Percentiles rank a stretch among this genome's conserved stretches.
Evolutionary conservation across 164 flowering plant species (phyloP).

Genomic region (Akebia trifoliata): DNA sequence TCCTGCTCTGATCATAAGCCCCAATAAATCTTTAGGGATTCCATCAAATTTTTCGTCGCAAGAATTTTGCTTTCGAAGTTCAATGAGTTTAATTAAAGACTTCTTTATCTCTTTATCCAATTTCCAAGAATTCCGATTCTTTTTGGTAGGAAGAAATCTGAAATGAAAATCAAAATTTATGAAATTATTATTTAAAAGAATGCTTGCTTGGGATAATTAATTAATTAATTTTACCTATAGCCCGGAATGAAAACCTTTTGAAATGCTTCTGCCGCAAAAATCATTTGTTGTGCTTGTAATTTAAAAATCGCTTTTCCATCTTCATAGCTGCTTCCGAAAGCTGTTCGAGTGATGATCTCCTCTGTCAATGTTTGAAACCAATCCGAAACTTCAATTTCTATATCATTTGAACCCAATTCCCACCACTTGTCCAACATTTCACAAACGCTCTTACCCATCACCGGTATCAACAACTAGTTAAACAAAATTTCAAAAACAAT

Average conservation of each 20-base stretch:
- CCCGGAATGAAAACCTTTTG: slow-evolving; percentile 84
- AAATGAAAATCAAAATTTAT: not conserved
- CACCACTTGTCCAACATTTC: slow-evolving; percentile 72
- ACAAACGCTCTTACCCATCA: slow-evolving; percentile 57
- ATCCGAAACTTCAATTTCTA: slow-evolving; percentile 78
- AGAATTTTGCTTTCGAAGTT: slow-evolving; percentile 27
- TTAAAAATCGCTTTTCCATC: slow-evolving; percentile 71
- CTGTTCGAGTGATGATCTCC: slow-evolving; percentile 66
- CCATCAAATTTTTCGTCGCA: slow-evolving; percentile 5
- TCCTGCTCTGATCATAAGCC: slow-evolving; percentile 55
- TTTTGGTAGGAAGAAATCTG: slow-evolving; percentile 75
- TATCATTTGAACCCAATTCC: slow-evolving; percentile 40
- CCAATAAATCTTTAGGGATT: slow-evolving; percentile 45
- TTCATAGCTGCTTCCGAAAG: slow-evolving; percentile 81
- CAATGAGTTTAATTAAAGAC: slow-evolving; percentile 55
- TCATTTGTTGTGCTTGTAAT: slow-evolving; percentile 80
- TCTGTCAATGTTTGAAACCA: slow-evolving; percentile 67
- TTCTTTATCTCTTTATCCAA: slow-evolving; percentile 64
- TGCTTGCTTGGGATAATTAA: not conserved
- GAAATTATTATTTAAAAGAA: not conserved
- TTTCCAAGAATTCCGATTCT: slow-evolving; percentile 69
- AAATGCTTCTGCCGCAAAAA: slow-evolving; percentile 69
- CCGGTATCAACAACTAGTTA: slow-evolving; percentile 62
- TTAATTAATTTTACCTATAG: slow-evolving; percentile 43
- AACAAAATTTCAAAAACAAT: not conserved